Evolutionary conservation across 345 rosid species (phyloP), one percentile per base, ranked within the genome.

Genomic region (Carallia pectinifolia): DNA sequence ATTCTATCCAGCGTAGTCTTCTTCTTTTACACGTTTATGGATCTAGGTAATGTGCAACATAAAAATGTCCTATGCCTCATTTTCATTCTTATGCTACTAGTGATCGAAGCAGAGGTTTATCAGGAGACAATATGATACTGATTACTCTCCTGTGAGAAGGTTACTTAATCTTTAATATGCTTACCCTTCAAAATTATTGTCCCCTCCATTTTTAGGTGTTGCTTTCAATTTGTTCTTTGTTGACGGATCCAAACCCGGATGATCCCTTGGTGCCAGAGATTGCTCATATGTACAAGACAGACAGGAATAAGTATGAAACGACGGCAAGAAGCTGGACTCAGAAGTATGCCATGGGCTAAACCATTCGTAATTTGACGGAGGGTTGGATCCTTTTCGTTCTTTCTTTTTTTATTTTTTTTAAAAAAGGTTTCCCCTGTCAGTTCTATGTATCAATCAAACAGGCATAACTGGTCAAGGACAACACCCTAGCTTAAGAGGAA

Each of bases 261-360:
- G 97, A 93, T 77, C 98, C 98, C 0, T 82, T 93, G 90, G 98
- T 91, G 48, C 98, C 98, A 0, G 98, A 93, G 82, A 91, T 93
- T 31, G 97, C 98, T 71, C 97, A 93, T 69, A 88, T 93, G 97
- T 93, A 93, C 88, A 93, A 91, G 89, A 88, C 94, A 6, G 97
- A 93, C 89, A 79, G 84, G 84, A 86, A 58, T 78, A 91, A 93
- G 87, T 93, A 93, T 1, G 98, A 93, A 86, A 91, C 94, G 4
- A 91, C 92, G 6, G 97, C 97, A 31, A 88, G 98, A 85, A 93
- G 92, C 91, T 93, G 98, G 98, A 91, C 98, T 81, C 97, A 93
- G 85, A 91, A 93, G 85, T 93, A 93, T 71, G 97, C 97, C 70
- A 93, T 93, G 98, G 97, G 98, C 80, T 91, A 75, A 81, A 74